Evolutionary conservation across 179 eudicot species (phyloP), one percentile per base, ranked within the genome.

Genomic region (Vitellaria paradoxa): DNA sequence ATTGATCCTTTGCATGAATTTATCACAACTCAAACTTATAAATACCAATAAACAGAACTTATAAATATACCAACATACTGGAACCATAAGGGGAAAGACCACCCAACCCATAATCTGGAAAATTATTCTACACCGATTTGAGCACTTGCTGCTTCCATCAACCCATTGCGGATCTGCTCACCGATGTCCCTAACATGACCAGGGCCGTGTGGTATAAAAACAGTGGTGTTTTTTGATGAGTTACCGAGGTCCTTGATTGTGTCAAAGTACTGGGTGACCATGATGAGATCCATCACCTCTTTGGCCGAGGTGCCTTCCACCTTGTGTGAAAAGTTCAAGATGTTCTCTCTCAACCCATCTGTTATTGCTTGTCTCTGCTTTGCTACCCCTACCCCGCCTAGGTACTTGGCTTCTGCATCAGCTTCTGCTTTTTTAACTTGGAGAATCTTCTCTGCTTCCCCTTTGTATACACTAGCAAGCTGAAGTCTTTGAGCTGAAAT

Each of bases 281-380:
- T 92, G 40, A 96, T 96, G 56, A 96, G 96, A 83, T 96, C 99
- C 99, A 96, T 94, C 79, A 96, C 88, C 79, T 96, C 99, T 84
- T 96, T 96, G 0, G 99, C 90, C 0, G 97, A 90, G 37, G 99
- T 84, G 40, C 99, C 99, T 77, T 88, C 97, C 26, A 96, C 88
- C 80, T 89, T 93, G 87, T 86, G 88, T 9, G 99, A 96, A 87
- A 96, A 96, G 80, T 94, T 93, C 80, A 96, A 62, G 45, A 96
- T 96, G 80, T 96, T 96, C 91, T 96, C 99, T 75, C 99, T 84
- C 76, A 96, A 72, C 37, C 99, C 99, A 47, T 96, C 99, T 8
- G 99, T 96, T 74, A 96, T 96, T 21, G 99, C 99, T 84, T 96
- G 99, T 80, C 99, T 88, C 88, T 96, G 99, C 82, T 93, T 92